Evolutionary conservation across 2,329 filamentous ascomycete species (phyloP).

Genomic region (Aulographum hederae): DNA sequence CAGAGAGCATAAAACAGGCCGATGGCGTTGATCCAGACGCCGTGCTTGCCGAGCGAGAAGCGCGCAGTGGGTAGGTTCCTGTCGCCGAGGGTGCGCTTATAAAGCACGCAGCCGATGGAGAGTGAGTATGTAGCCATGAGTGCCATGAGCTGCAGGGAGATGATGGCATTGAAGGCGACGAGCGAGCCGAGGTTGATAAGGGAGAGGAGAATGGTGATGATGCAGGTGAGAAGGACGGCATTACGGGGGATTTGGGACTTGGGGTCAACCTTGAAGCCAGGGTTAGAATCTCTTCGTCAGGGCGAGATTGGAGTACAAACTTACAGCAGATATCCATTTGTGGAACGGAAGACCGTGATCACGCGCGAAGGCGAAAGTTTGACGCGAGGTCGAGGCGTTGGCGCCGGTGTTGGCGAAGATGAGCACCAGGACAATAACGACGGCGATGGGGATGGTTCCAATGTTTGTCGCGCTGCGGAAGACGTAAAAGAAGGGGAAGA

Average conservation of each 20-base stretch:
- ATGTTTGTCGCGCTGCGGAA: constrained; percentile 6
- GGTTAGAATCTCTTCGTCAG: constrained; percentile 13
- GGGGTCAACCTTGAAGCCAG: constrained; percentile 10
- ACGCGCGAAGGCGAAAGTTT: constrained; percentile 17
- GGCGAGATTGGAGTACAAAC: no score
- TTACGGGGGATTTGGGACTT: constrained; percentile 14
- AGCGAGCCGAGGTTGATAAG: constrained; percentile 18
- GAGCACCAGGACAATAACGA: constrained; percentile 11
- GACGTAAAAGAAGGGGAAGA: constrained; percentile 10
- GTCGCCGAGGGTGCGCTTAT: constrained; percentile 17
- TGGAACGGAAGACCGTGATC: constrained; percentile 15
- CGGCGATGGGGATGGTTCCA: constrained; percentile 12
- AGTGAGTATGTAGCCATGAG: constrained; percentile 23
- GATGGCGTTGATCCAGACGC: constrained; percentile 18
- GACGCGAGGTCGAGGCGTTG: constrained; percentile 14
- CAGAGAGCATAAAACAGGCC: constrained; percentile 17
- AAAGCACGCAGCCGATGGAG: constrained; percentile 21
- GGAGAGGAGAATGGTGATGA: constrained; percentile 12
- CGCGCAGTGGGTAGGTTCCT: constrained; percentile 18
- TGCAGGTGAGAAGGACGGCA: constrained; percentile 13
- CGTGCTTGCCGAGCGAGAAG: constrained; percentile 21
- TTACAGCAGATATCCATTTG: not conserved
- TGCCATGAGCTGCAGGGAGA: constrained; percentile 19
- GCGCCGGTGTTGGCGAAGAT: constrained; percentile 12
- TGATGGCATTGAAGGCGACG: constrained; percentile 15